A percentile compares a stretch with the other conserved stretches of the same genome.
Evolutionary conservation across 1,284 basidiomycete species (phyloP).

Genomic region (Mycosarcoma mackinlayi): DNA sequence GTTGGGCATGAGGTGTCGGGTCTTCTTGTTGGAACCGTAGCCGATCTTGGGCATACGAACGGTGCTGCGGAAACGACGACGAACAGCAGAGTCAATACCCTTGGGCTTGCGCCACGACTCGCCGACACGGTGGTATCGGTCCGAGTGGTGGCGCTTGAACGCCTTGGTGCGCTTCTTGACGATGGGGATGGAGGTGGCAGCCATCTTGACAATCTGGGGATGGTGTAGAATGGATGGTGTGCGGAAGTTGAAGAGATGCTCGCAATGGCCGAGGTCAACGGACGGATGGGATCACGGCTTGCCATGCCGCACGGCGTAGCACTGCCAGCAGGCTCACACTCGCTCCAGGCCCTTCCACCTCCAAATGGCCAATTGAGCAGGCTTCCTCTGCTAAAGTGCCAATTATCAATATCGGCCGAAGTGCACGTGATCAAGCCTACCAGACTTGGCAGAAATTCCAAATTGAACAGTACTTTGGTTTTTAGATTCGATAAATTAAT

Average conservation of each 20-base stretch:
- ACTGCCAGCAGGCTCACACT: too few species aligned
- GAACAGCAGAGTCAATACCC: slow-evolving; percentile 67
- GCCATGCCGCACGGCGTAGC: too few species aligned
- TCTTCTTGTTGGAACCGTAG: slow-evolving; percentile 69
- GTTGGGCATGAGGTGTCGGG: slow-evolving; percentile 68
- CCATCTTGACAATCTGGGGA: slow-evolving; percentile 57
- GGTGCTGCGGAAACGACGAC: slow-evolving; percentile 65
- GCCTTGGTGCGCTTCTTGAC: slow-evolving; percentile 68
- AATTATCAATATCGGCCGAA: slow-evolving; percentile 2
- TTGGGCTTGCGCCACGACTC: slow-evolving; percentile 67
- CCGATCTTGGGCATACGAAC: slow-evolving; percentile 67
- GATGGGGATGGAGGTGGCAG: slow-evolving; percentile 65
- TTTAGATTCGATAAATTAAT: too few species aligned
- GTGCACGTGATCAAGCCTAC: slow-evolving; percentile 2
- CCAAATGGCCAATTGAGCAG: background rate
- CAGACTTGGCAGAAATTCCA: too few species aligned
- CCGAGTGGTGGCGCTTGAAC: slow-evolving; percentile 67
- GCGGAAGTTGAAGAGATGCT: slow-evolving; percentile 1
- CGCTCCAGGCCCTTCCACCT: too few species aligned
- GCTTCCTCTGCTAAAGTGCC: background rate
- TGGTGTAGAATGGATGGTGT: slow-evolving; percentile 1
- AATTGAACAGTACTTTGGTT: too few species aligned
- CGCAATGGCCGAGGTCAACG: too few species aligned
- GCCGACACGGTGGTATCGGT: slow-evolving; percentile 67
- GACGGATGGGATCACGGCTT: too few species aligned